A percentile compares a stretch with the other conserved stretches of the same genome.
These are phyloP conservation scores for Solanum sejunctum DNA, from an alignment of 257 asterid species.

Conservation along the genomic window DNA sequence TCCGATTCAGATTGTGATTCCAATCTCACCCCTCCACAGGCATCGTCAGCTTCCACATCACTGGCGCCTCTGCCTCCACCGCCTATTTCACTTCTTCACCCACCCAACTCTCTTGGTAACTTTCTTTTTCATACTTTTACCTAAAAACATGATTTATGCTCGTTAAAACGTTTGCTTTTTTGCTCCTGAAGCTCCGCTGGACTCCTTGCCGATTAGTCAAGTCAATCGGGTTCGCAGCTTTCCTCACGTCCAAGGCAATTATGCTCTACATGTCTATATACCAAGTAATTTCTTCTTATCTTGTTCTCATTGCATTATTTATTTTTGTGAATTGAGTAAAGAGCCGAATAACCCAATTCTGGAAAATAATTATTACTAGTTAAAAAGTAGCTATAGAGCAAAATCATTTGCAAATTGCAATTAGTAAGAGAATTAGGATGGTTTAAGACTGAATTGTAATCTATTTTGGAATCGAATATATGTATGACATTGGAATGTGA, in stretches of 20 bases:
- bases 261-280: constrained; percentile 78
- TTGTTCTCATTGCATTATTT: neutral
- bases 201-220: constrained; percentile 17
- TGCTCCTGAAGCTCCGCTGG: constrained; percentile 31
- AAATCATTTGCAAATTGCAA: neutral
- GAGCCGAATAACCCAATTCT: neutral
- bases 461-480: neutral
- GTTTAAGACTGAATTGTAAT: neutral
- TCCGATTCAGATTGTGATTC: constrained; percentile 50
- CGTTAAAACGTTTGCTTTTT: constrained; percentile 23
- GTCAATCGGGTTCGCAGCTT: constrained; percentile 46
- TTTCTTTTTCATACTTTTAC: neutral
- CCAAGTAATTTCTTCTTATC: constrained; percentile 41
- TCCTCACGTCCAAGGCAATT: constrained; percentile 89
- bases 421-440: neutral
- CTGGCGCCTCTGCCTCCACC: constrained; percentile 64
- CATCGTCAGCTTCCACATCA: constrained; percentile 11
- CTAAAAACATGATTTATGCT: neutral
- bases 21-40: constrained; percentile 15
- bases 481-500: neutral
- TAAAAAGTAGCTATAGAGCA: neutral
- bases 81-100: constrained; percentile 53
- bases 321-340: neutral
- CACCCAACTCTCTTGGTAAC: constrained; percentile 49
- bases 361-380: neutral